These are phyloP conservation scores for Teratosphaeria destructans DNA, from an alignment of 2,329 filamentous ascomycete genomes.

Conservation along the genomic window DNA sequence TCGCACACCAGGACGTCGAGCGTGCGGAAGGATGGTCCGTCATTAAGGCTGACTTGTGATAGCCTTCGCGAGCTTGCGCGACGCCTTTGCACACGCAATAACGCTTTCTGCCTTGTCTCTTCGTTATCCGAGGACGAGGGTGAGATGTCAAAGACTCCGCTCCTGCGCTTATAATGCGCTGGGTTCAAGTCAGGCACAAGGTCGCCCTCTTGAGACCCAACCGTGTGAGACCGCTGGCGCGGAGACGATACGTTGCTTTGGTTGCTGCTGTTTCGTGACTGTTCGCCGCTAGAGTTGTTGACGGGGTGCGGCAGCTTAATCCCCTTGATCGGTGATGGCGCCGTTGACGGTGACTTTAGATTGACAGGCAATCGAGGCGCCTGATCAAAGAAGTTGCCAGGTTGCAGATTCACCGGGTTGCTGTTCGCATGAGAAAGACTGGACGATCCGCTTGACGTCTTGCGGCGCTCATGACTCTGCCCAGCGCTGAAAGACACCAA, in stretches of 20 bases:
- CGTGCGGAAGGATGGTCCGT: slow-evolving; percentile 77
- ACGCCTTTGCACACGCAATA: slow-evolving; percentile 83
- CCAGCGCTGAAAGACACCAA: slow-evolving; percentile 92
- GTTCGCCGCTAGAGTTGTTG: neutral
- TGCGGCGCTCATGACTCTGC: slow-evolving; percentile 71
- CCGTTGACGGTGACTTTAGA: slow-evolving; percentile 40
- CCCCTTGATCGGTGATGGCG: slow-evolving; percentile 45
- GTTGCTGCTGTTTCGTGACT: slow-evolving; percentile 2
- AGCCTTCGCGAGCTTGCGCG: slow-evolving; percentile 92
- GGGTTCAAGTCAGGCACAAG: slow-evolving; percentile 55
- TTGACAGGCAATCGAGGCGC: slow-evolving; percentile 49
- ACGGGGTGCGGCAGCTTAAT: slow-evolving; percentile 38
- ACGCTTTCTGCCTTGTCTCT: slow-evolving; percentile 78
- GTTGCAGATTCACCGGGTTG: slow-evolving; percentile 52
- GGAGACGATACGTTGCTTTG: slow-evolving; percentile 36
- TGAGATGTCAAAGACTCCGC: slow-evolving; percentile 91
- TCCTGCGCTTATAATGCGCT: slow-evolving; percentile 75
- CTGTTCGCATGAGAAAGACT: slow-evolving; percentile 70
- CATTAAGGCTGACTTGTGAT: slow-evolving; percentile 79
- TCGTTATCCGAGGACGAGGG: slow-evolving; percentile 97
- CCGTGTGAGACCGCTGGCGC: slow-evolving; percentile 75
- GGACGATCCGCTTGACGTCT: slow-evolving; percentile 84
- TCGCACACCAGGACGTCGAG: slow-evolving; percentile 94
- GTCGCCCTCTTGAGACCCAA: slow-evolving; percentile 77
- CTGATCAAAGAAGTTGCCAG: slow-evolving; percentile 58